Evolutionary conservation across 2,329 filamentous ascomycete species (phyloP), one percentile per base, ranked within the genome.

Genomic region (Cryphonectria nitschkei): DNA sequence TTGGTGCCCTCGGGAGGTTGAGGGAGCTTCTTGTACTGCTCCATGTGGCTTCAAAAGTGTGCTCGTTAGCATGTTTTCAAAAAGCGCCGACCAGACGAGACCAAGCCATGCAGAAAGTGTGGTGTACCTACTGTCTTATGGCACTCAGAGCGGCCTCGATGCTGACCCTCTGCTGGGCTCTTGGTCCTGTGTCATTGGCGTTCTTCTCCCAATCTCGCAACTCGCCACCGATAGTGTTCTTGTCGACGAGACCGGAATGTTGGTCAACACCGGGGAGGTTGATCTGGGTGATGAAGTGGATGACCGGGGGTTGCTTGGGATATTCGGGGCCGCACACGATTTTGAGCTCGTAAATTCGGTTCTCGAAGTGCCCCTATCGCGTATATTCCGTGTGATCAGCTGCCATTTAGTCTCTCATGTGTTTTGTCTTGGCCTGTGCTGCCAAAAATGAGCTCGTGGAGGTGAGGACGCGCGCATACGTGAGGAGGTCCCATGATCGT

Each of bases 311-410:
- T 73, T 89, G 85, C 80, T 97, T 94, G 67, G 96, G 96, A 81
- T 99, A 99, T 70, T 93, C 86, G 65, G 90, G 87, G 73, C 94
- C 95, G 84, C 96, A 99, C 84, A 97, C 92, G 85, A 99, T 97
- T 83, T 95, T 97, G 77, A 99, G 88, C 76, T 94, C 97, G 87
- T 99, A 99, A 84, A 99, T 99, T 78, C 96, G 93, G 84, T 99
- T 99, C 86, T 99, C 96, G 81, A 98, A 95, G 73, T 80, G 74
- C 92, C 94, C 82, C 94, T 97, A 93, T 96, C 78, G 58, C 56
- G 16, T 54, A 52, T 56, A 19, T 64, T 2, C 13, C 22, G 37
- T 26, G 41, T 19, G 41, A 37, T 73, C 37, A 54, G 72, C 50
- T 34, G 29, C 14, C 50, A 43, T 43, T 32, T 22, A 19, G 19